Evolutionary conservation across 2,329 filamentous ascomycete genomes (phyloP).

Genomic region (Hymenoscyphus salicellus): DNA sequence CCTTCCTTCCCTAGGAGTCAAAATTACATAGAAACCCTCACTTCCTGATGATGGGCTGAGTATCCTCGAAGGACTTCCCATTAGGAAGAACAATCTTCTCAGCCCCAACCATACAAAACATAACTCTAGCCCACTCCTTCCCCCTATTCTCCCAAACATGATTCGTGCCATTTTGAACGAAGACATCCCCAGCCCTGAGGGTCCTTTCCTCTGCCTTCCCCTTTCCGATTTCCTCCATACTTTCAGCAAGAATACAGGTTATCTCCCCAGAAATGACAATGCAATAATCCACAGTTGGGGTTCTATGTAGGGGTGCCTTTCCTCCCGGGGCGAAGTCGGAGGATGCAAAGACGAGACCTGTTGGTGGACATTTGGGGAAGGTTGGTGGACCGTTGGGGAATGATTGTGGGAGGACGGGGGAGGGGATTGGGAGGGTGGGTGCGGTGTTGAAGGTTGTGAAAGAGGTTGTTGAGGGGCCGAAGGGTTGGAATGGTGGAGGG

Average conservation of each 20-base stretch:
- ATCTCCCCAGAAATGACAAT: conserved; percentile 42
- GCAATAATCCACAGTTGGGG: conserved; percentile 42
- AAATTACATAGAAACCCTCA: background rate
- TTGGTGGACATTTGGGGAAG: conserved; percentile 37
- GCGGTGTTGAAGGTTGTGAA: conserved; percentile 37
- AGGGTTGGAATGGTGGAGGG: conserved; percentile 34
- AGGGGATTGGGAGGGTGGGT: conserved; percentile 35
- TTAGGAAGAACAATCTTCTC: conserved; percentile 41
- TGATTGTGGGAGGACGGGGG: conserved; percentile 14
- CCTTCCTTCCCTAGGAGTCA: background rate
- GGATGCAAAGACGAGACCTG: conserved; percentile 38
- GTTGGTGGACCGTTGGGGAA: background rate
- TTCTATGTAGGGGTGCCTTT: conserved; percentile 42
- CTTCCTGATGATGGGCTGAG: background rate
- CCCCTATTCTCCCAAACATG: conserved; percentile 46
- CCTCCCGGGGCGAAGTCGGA: conserved; percentile 17
- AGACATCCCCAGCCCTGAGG: conserved; percentile 39
- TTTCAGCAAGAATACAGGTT: conserved; percentile 40
- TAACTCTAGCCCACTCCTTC: conserved; percentile 38
- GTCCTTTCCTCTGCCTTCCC: conserved; percentile 38
- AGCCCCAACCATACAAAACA: conserved; percentile 41
- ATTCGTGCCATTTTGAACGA: conserved; percentile 44
- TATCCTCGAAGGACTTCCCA: conserved; percentile 39
- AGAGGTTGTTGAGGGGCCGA: conserved; percentile 33
- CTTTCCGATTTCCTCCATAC: conserved; percentile 35